Conservation (phyloP, 305 asterid genomes). For the Caryopteris hybrid region DNA sequence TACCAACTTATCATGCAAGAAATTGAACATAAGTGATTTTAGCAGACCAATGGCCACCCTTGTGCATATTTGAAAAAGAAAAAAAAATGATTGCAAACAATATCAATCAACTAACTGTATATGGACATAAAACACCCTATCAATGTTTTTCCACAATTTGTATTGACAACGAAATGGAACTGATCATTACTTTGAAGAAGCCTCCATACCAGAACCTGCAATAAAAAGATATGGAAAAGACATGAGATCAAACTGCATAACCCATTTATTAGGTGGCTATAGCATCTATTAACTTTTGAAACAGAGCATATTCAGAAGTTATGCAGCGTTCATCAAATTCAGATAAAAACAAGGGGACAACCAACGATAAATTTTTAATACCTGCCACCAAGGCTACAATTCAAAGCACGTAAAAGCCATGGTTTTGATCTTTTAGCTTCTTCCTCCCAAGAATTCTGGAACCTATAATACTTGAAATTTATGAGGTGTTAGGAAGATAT, state of each 20-base stretch:
- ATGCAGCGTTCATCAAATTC: slow-evolving; percentile 2
- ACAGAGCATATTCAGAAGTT: slow-evolving; percentile 1
- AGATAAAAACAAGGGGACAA: slow-evolving; percentile 3
- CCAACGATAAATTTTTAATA: slow-evolving; percentile 21
- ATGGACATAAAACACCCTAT: background rate
- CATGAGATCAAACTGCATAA: slow-evolving; percentile 13
- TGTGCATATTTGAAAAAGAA: background rate
- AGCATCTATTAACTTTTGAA: background rate
- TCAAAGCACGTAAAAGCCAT: slow-evolving; percentile 90
- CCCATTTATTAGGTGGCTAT: slow-evolving; percentile 4
- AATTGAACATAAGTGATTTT: background rate
- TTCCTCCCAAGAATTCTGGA: slow-evolving; percentile 78
- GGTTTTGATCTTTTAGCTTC: slow-evolving; percentile 74
- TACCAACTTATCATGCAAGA: background rate
- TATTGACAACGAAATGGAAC: slow-evolving; percentile 23
- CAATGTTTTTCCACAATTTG: slow-evolving; percentile 8
- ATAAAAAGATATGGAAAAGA: slow-evolving; percentile 4
- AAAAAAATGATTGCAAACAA: background rate
- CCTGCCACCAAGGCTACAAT: slow-evolving; percentile 90
- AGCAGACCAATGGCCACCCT: background rate
- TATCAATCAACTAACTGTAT: background rate
- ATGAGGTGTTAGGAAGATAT: background rate
- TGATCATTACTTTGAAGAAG: slow-evolving; percentile 49
- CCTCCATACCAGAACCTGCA: slow-evolving; percentile 68
- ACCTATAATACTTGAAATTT: slow-evolving; percentile 36